Evolutionary conservation across 1,284 basidiomycete genomes (phyloP).

Genomic region (Violaceomyces palustris): DNA sequence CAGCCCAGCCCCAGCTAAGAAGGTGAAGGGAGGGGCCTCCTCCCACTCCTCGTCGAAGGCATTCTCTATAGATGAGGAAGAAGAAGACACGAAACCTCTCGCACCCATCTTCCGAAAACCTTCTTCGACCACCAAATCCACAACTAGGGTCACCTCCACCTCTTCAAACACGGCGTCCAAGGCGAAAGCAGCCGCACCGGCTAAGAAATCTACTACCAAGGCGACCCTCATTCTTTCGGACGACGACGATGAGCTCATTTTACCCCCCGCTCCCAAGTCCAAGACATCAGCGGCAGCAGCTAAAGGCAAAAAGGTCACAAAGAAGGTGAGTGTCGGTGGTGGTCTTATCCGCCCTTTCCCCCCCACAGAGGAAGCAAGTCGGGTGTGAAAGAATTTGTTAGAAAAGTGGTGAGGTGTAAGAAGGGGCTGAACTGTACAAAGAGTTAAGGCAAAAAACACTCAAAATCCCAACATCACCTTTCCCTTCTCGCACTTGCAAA

Average conservation of each 20-base stretch:
- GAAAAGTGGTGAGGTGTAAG: constrained; percentile 15
- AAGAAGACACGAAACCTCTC: constrained; percentile 10
- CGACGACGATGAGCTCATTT: constrained; percentile 21
- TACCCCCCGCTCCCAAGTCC: constrained; percentile 12
- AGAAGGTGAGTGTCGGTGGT: too few species aligned
- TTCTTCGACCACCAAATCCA: constrained; percentile 3
- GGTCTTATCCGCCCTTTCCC: too few species aligned
- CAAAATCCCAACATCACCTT: not conserved
- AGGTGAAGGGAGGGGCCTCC: constrained; percentile 2
- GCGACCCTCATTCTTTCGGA: constrained; percentile 24
- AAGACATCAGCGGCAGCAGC: constrained; percentile 1
- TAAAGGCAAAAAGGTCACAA: not conserved
- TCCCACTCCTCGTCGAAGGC: not conserved
- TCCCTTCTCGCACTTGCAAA: constrained; percentile 8
- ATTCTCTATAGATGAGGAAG: constrained; percentile 2
- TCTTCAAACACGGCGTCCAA: constrained; percentile 2
- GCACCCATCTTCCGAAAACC: constrained; percentile 20
- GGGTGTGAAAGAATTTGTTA: too few species aligned
- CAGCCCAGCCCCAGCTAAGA: constrained; percentile 21
- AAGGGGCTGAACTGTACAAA: constrained; percentile 1
- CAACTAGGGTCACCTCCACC: constrained; percentile 1
- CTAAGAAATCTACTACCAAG: constrained; percentile 4
- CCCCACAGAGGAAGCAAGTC: too few species aligned
- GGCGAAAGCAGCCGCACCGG: constrained; percentile 4
- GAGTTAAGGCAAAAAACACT: not conserved